phyloP scores from a whole-genome alignment of 129 eudicot species.

The Scalesia atractyloides region DNA sequence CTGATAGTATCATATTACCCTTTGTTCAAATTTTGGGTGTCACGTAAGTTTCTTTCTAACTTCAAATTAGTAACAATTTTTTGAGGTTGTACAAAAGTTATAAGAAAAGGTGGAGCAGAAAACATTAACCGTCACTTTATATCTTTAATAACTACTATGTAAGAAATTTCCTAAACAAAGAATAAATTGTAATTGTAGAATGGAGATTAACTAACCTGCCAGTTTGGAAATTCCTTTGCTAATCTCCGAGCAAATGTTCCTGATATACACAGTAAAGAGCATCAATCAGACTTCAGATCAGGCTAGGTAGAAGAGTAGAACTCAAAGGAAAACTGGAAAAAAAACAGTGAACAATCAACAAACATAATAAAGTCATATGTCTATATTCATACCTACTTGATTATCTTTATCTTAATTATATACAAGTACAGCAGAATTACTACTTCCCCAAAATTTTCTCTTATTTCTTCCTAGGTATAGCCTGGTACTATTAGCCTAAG shows the following conservation, averaged over 20 bases:
- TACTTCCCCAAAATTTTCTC: not conserved
- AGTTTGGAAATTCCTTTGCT: slow-evolving; percentile 84
- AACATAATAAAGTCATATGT: not conserved
- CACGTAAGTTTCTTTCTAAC: not conserved
- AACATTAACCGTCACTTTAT: not conserved
- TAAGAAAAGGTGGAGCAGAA: not conserved
- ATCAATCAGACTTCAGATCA: slow-evolving; percentile 13
- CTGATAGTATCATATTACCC: not conserved
- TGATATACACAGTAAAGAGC: slow-evolving; percentile 33
- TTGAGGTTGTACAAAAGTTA: not conserved
- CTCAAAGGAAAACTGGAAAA: slow-evolving; percentile 13
- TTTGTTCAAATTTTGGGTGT: not conserved
- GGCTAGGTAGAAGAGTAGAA: not conserved
- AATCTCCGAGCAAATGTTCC: slow-evolving; percentile 93
- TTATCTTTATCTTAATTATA: not conserved
- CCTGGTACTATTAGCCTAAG: not conserved
- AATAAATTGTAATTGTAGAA: slow-evolving; percentile 1
- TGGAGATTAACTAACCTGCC: slow-evolving; percentile 68
- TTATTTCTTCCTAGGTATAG: not conserved
- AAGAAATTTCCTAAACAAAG: not conserved
- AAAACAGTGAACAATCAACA: too few relatives aligned
- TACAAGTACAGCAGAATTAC: not conserved
- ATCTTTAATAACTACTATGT: not conserved
- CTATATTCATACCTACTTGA: not conserved
- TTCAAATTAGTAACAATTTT: slow-evolving; percentile 5